These are phyloP conservation scores for Leccinellum rugosiceps DNA, from an alignment of 768 basidiomycete genomes.

Conservation along the genomic window DNA sequence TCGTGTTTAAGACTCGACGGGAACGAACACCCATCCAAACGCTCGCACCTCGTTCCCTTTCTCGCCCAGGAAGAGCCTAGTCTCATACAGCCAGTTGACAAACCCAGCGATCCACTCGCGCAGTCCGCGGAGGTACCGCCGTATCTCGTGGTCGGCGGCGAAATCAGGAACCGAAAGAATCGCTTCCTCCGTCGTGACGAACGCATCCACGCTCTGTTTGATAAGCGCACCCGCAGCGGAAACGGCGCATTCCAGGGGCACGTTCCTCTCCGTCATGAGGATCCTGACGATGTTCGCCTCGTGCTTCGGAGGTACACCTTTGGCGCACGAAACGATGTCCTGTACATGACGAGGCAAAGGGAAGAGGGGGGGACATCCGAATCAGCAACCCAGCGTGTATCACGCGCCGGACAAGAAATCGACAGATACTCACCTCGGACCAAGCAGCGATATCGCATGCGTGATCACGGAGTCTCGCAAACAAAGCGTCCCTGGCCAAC, in stretches of 20 bases:
- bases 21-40: conserved; percentile 63
- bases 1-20: conserved; percentile 2
- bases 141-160: conserved; percentile 24
- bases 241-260: conserved; percentile 49
- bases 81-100: conserved; percentile 67
- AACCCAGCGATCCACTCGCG: conserved; percentile 55
- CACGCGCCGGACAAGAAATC: background rate
- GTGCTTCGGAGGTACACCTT: conserved; percentile 38
- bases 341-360: conserved; percentile 26
- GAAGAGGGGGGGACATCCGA: background rate
- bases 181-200: conserved; percentile 21
- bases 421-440: conserved; percentile 46
- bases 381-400: background rate
- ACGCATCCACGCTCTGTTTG: conserved; percentile 29
- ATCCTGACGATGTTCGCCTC: conserved; percentile 49
- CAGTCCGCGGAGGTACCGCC: conserved; percentile 46
- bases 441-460: conserved; percentile 51
- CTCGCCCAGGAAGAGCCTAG: conserved; percentile 55
- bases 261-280: conserved; percentile 40
- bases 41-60: conserved; percentile 54
- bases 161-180: conserved; percentile 15
- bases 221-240: conserved; percentile 21
- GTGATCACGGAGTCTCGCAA: conserved; percentile 35
- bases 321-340: conserved; percentile 58
- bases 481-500: conserved; percentile 21